Conservation (phyloP, 2,329 filamentous ascomycete species). For the Stagonosporopsis tanaceti region DNA sequence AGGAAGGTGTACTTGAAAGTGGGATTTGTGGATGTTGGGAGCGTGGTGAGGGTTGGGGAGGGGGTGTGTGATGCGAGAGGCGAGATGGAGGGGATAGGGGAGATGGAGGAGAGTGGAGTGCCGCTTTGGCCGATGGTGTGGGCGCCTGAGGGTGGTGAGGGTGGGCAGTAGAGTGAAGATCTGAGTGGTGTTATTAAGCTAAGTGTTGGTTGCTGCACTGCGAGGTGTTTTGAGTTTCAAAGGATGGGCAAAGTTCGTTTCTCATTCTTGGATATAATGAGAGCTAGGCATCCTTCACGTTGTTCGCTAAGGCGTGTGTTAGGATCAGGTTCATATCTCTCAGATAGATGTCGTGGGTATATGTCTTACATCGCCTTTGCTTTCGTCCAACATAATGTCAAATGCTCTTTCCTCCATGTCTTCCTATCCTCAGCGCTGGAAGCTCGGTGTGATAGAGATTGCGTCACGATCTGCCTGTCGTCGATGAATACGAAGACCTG, state of each 20-base stretch:
- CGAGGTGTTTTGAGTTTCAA: background rate
- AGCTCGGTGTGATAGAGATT: background rate
- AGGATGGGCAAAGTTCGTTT: background rate
- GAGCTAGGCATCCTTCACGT: background rate
- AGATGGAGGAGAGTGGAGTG: background rate
- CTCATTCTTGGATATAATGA: background rate
- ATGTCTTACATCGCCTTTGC: conserved; percentile 11
- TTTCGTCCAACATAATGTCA: background rate
- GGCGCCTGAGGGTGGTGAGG: background rate
- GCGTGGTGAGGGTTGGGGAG: background rate
- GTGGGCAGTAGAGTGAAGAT: too few species aligned
- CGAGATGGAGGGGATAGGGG: background rate
- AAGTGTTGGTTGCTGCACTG: too few species aligned
- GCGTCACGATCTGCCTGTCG: background rate
- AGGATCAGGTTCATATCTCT: background rate
- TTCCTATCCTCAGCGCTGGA: background rate
- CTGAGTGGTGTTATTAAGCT: too few species aligned
- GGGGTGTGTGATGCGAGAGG: background rate
- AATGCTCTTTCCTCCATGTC: background rate
- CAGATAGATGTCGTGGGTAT: conserved; percentile 8
- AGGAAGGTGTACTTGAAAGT: background rate
- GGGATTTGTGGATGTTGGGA: background rate
- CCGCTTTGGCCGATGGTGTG: conserved; percentile 1
- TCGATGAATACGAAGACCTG: background rate
- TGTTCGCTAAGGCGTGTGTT: background rate